These are phyloP conservation scores for Tinospora cordifolia DNA, from an alignment of 164 flowering plant genomes.

Conservation along the genomic window DNA sequence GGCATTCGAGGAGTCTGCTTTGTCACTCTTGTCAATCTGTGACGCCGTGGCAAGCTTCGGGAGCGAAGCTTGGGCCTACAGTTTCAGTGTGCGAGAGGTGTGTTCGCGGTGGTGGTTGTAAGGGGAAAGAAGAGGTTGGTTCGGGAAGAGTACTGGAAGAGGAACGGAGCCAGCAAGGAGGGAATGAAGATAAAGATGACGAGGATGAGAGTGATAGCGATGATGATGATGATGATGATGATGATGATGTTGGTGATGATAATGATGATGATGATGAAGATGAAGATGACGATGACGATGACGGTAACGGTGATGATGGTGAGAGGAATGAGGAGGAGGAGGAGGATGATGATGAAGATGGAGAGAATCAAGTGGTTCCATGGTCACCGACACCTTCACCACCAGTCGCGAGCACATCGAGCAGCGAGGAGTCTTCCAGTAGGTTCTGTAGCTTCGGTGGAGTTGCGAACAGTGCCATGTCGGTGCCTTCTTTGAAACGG, in stretches of 20 bases:
- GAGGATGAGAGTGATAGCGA: conserved; percentile 8
- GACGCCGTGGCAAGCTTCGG: conserved; percentile 70
- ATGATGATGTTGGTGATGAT: conserved; percentile 5
- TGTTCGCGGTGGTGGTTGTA: conserved; percentile 1
- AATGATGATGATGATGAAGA: conserved; percentile 16
- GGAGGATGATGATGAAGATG: conserved; percentile 21
- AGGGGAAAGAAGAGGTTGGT: not conserved
- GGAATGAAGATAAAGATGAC: conserved; percentile 4
- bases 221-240: conserved; percentile 15
- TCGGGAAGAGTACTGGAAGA: not conserved
- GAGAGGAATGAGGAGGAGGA: conserved; percentile 4
- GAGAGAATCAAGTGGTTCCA: conserved; percentile 37
- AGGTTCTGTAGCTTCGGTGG: conserved; percentile 4
- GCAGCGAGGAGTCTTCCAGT: conserved; percentile 20
- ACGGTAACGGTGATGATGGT: conserved; percentile 1
- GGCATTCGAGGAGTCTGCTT: conserved; percentile 44
- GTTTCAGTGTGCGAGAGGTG: conserved; percentile 45
- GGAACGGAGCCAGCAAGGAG: conserved; percentile 5
- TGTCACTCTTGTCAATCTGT: conserved; percentile 54
- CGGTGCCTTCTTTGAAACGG: conserved; percentile 25
- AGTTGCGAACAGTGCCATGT: not conserved
- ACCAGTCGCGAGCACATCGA: conserved; percentile 22
- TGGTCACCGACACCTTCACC: conserved; percentile 31
- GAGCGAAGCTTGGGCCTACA: conserved; percentile 41
- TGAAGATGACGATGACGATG: conserved; percentile 13